A percentile compares a stretch with the other conserved stretches of the same genome.
Evolutionary conservation across 257 asterid genomes (phyloP).

Genomic region (Nicotiana attenuata): DNA sequence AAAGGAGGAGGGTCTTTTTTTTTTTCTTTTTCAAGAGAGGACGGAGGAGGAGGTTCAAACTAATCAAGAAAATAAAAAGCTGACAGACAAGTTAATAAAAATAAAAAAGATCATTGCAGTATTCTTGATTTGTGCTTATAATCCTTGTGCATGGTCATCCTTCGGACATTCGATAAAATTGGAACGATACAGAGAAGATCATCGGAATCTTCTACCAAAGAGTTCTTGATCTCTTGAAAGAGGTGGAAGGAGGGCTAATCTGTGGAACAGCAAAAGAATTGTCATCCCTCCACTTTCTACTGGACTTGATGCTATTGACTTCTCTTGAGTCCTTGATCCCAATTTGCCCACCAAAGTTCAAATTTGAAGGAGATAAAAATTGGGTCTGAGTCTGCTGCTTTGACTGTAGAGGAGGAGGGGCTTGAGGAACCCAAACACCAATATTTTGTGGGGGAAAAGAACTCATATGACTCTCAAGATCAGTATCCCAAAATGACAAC

Average conservation of each 20-base stretch:
- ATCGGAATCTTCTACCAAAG: slow-evolving; percentile 13
- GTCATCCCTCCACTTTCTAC: slow-evolving; percentile 37
- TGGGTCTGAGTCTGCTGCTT: slow-evolving; percentile 21
- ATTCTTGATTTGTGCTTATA: not conserved
- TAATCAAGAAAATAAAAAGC: not conserved
- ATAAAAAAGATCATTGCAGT: not conserved
- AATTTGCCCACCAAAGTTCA: slow-evolving; percentile 25
- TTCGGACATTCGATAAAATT: not conserved
- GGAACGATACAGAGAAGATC: not conserved
- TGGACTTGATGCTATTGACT: slow-evolving; percentile 17
- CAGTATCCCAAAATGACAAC: slow-evolving; percentile 40
- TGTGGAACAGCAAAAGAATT: slow-evolving; percentile 55
- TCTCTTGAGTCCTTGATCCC: slow-evolving; percentile 30
- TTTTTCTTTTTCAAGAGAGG: not conserved
- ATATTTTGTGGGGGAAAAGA: slow-evolving; percentile 29
- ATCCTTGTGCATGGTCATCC: not conserved
- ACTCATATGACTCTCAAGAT: slow-evolving; percentile 21
- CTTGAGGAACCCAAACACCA: slow-evolving; percentile 61
- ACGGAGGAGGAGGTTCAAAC: not conserved
- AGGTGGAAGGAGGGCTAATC: slow-evolving; percentile 31
- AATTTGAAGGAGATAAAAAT: slow-evolving; percentile 12
- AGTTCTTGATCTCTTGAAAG: slow-evolving; percentile 42
- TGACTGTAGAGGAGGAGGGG: slow-evolving; percentile 6
- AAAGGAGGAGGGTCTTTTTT: not conserved
- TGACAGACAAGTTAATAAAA: not conserved